phyloP scores from a whole-genome alignment of 805 yeast genomes.

The Nakazawaea ambrosiae region DNA sequence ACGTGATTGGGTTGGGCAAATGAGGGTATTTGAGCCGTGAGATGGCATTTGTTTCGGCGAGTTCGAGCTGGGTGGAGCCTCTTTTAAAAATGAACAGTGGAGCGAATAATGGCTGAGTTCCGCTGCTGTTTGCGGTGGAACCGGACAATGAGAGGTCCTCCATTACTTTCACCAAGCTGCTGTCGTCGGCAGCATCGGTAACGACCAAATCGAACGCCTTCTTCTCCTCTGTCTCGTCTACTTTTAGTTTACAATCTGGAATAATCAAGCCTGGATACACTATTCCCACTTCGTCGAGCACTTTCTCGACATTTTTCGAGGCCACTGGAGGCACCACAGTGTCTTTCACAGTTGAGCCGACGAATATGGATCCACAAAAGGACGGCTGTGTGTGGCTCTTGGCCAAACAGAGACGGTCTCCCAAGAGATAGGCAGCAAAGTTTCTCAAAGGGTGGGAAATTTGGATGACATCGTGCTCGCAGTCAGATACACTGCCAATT shows the following conservation, averaged over 20 bases:
- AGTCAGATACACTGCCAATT: neutral
- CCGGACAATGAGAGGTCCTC: constrained; percentile 27
- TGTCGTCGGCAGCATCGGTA: constrained; percentile 18
- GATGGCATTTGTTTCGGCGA: constrained; percentile 9
- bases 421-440: constrained; percentile 19
- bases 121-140: constrained; percentile 10
- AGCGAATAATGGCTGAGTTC: constrained; percentile 26
- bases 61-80: constrained; percentile 14
- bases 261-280: constrained; percentile 47
- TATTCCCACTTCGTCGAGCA: constrained; percentile 49
- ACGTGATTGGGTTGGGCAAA: constrained; percentile 37
- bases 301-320: constrained; percentile 29
- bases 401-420: constrained; percentile 31
- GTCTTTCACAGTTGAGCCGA: constrained; percentile 13
- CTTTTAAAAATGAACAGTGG: constrained; percentile 42
- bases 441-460: constrained; percentile 16
- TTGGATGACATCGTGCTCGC: constrained; percentile 17
- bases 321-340: constrained; percentile 13
- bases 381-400: constrained; percentile 44
- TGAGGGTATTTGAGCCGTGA: constrained; percentile 30
- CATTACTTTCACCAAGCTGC: constrained; percentile 26
- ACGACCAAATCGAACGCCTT: constrained; percentile 13
- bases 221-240: constrained; percentile 17
- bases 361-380: constrained; percentile 14
- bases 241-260: constrained; percentile 18